A percentile compares a stretch with the other conserved stretches of the same genome.
phyloP scores from a whole-genome alignment of 331 rosid species.

The Malus hybrid region DNA sequence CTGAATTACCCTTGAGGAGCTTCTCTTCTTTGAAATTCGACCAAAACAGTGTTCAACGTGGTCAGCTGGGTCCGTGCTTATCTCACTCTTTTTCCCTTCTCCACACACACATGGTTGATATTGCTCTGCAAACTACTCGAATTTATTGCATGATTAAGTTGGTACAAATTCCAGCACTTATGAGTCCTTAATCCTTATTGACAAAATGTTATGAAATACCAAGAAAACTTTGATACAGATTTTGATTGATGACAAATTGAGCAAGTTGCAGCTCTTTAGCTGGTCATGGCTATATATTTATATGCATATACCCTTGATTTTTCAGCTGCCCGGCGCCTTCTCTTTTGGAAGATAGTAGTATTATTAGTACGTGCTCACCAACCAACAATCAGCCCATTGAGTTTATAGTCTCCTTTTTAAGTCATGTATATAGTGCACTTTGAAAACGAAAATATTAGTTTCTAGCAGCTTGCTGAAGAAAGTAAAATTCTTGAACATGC shows the following conservation, averaged over 20 bases:
- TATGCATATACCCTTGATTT: neutral
- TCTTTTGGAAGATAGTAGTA: neutral
- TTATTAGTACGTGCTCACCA: too few species aligned
- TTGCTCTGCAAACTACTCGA: neutral
- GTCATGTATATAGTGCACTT: too few species aligned
- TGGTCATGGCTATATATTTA: neutral
- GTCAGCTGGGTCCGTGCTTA: neutral
- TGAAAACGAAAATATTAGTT: neutral
- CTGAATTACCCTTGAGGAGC: conserved; percentile 11
- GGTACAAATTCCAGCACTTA: neutral
- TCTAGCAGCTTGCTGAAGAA: neutral
- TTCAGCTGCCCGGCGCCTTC: neutral
- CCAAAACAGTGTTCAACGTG: conserved; percentile 14
- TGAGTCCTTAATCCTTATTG: too few species aligned
- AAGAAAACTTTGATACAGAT: neutral
- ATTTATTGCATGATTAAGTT: neutral
- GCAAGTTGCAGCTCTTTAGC: neutral
- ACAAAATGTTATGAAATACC: neutral
- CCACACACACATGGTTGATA: neutral
- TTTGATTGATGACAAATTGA: neutral
- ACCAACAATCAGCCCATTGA: too few species aligned
- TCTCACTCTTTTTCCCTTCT: neutral
- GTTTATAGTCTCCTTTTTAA: too few species aligned
- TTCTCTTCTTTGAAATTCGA: conserved; percentile 36
- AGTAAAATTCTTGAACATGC: neutral